These are phyloP conservation scores for Hypoxylon sp. DNA, from an alignment of 2,329 filamentous ascomycete genomes.

Conservation along the genomic window DNA sequence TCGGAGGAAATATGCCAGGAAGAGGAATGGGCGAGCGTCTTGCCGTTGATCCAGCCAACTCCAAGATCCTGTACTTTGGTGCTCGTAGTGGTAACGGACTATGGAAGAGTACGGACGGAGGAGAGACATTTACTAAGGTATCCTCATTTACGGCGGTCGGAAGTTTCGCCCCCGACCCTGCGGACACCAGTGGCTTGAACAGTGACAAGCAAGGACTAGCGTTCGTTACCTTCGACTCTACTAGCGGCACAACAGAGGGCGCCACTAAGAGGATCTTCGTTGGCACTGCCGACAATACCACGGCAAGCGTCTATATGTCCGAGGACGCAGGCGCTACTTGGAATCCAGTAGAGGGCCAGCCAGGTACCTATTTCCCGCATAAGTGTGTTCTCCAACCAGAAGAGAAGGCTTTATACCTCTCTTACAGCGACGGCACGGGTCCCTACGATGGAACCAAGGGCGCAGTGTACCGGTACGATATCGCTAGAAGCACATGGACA, in stretches of 20 bases:
- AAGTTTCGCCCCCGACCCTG: conserved; percentile 63
- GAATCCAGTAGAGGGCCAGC: conserved; percentile 66
- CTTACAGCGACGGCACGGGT: conserved; percentile 68
- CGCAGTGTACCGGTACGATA: conserved; percentile 69
- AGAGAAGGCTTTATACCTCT: conserved; percentile 69
- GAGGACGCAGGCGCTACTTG: conserved; percentile 69
- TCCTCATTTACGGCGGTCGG: conserved; percentile 66
- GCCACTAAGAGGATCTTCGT: conserved; percentile 71
- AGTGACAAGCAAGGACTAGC: conserved; percentile 65
- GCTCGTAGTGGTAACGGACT: conserved; percentile 71
- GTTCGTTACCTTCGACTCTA: conserved; percentile 70
- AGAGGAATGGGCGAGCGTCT: conserved; percentile 72
- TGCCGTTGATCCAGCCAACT: conserved; percentile 70
- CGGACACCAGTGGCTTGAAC: conserved; percentile 61
- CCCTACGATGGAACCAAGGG: conserved; percentile 71
- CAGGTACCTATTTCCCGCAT: conserved; percentile 67
- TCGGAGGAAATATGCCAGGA: conserved; percentile 74
- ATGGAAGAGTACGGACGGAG: conserved; percentile 71
- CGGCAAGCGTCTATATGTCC: conserved; percentile 68
- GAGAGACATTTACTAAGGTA: conserved; percentile 68
- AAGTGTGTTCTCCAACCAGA: conserved; percentile 66
- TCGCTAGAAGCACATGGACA: conserved; percentile 64
- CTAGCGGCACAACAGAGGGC: conserved; percentile 61
- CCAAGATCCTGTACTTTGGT: conserved; percentile 71
- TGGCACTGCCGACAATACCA: conserved; percentile 67